Evolutionary conservation across 1,284 basidiomycete species (phyloP).

Genomic region (Cutaneotrichosporon sp.): DNA sequence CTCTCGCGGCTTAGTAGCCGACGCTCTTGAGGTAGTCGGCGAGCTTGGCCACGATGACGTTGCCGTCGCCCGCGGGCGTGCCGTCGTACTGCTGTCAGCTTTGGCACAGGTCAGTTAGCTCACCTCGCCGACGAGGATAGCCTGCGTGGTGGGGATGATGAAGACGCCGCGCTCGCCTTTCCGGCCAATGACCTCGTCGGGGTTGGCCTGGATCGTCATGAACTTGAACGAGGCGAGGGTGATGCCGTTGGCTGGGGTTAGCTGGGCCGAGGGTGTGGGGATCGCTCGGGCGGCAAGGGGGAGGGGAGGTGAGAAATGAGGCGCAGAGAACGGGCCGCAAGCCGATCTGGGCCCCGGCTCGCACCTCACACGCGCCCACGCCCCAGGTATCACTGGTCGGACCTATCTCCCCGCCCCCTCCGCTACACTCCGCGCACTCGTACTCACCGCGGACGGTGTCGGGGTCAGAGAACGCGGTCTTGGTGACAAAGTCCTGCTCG

Average conservation of each 20-base stretch:
- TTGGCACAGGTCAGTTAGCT: too few relatives aligned
- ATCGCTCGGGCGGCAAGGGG: not conserved
- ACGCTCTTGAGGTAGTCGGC: conserved; percentile 77
- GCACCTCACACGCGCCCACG: not conserved
- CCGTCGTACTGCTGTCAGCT: conserved; percentile 60
- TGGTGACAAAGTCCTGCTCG: conserved; percentile 72
- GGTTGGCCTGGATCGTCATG: conserved; percentile 67
- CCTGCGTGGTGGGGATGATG: conserved; percentile 85
- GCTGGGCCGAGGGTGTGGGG: not conserved
- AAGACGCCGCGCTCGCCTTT: conserved; percentile 73
- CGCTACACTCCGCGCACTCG: not conserved
- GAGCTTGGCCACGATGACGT: conserved; percentile 69
- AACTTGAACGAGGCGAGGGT: conserved; percentile 75
- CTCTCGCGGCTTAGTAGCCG: conserved; percentile 54
- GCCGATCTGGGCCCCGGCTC: not conserved
- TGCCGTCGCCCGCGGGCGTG: conserved; percentile 66
- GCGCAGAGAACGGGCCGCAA: too few relatives aligned
- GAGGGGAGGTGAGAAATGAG: not conserved
- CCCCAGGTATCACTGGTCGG: too few relatives aligned
- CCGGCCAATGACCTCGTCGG: conserved; percentile 74
- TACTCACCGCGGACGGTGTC: conserved; percentile 56
- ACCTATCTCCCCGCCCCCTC: too few relatives aligned
- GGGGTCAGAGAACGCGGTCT: conserved; percentile 59
- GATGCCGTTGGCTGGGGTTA: conserved; percentile 62
- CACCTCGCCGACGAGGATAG: conserved; percentile 73